A percentile compares a stretch with the other conserved stretches of the same genome.
Evolutionary conservation across 768 basidiomycete species (phyloP).

Genomic region (Pleurotus giganteus): DNA sequence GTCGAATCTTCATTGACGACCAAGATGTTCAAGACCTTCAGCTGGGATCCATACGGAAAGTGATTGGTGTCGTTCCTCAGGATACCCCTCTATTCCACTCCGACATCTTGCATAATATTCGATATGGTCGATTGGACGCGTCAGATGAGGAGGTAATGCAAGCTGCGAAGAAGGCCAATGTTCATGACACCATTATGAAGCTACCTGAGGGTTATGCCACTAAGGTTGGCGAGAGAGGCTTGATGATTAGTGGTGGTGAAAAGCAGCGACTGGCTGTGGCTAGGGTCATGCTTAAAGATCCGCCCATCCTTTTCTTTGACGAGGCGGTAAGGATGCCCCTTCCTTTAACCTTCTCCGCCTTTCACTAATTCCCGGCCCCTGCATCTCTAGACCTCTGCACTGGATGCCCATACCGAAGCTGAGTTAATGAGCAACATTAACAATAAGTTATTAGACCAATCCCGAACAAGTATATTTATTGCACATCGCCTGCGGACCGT

Average conservation of each 20-base stretch:
- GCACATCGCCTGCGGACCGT: slow-evolving; percentile 91
- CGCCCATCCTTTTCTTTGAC: slow-evolving; percentile 95
- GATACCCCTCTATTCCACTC: slow-evolving; percentile 98
- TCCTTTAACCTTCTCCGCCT: not conserved
- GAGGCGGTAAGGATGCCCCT: slow-evolving; percentile 71
- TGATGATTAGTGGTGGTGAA: slow-evolving; percentile 99
- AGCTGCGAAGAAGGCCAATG: slow-evolving; percentile 83
- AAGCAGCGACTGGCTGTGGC: slow-evolving; percentile 97
- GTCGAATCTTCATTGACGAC: slow-evolving; percentile 82
- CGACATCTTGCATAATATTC: slow-evolving; percentile 91
- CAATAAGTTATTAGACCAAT: slow-evolving; percentile 65
- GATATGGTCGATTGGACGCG: slow-evolving; percentile 87
- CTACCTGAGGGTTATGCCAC: slow-evolving; percentile 88
- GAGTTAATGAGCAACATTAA: slow-evolving; percentile 97
- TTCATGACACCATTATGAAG: slow-evolving; percentile 74
- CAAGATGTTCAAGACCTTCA: slow-evolving; percentile 80
- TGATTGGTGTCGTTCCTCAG: slow-evolving; percentile 94
- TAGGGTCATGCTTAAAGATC: slow-evolving; percentile 88
- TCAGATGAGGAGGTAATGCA: slow-evolving; percentile 86
- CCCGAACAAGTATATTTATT: slow-evolving; percentile 93
- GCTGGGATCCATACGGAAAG: slow-evolving; percentile 65
- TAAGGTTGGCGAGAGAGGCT: slow-evolving; percentile 90
- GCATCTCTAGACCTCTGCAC: slow-evolving; percentile 78
- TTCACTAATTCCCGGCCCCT: not conserved
- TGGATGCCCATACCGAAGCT: slow-evolving; percentile 93